Base-by-base conservation (phyloP, 768 basidiomycete species). In the Termitomyces sp. region DNA sequence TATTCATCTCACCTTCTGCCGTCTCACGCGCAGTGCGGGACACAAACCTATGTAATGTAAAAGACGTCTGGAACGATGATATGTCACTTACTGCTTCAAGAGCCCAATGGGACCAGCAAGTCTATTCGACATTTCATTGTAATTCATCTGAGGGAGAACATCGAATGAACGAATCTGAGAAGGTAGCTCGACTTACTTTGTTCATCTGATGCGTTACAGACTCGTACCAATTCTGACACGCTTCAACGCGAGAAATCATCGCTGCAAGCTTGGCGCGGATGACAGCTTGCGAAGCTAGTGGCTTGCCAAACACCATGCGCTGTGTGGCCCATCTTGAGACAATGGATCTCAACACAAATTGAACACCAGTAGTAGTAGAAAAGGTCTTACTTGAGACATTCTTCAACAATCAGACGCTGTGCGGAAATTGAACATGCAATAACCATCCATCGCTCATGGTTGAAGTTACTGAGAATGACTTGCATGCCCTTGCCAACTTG, bases 361-460 rank as follows among this genome's bases (percentile, higher is more conserved):
- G 34, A 12, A 5, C 48, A 55, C 15, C 43, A 60, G 6, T 1
- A 36, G 61, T 1, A 36, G 61, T 6, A 11, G 12, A 43, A 42
- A 69, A 38, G 14, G n/a, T 37, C 77, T 42, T 63, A 91, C 88
- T 94, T 95, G 67, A 96, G 76, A 69, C 90, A 94, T 73, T 97
- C 95, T 70, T 96, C 95, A 17, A 96, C 91, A 48, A 91, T 81
- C 29, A 88, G 73, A 46, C 95, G 83, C 67, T 96, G 94, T 40
- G 89, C 84, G 46, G 88, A 79, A 62, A 92, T 80, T 54, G 86
- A 87, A 50, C 84, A 86, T 57, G 81, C 82, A 36, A 83, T 82
- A 59, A 94, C 89, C 88, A 94, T 92, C 92, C 91, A 93, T 56
- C 92, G 84, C 69, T 94, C 92, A 69, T 94, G 92, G 69, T 94